Evolutionary conservation across 768 basidiomycete genomes (phyloP), one percentile per base, ranked within the genome.

Genomic region (Austroboletus eburneus): DNA sequence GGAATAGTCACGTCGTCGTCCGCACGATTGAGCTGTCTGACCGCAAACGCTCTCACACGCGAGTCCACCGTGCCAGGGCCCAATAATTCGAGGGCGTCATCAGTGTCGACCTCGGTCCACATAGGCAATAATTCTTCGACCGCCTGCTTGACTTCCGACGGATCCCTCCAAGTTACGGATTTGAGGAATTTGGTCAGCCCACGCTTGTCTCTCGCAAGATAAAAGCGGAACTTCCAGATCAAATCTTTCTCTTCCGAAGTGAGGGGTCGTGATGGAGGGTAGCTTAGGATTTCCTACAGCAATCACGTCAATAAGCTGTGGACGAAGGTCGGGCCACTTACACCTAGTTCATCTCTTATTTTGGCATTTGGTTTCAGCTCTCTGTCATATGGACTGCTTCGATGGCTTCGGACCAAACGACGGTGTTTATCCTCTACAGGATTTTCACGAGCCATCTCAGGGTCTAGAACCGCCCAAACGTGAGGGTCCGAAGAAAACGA

Each of bases 181-280:
- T 91, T 97, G 43, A 99, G 76, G 69, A 99, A 99, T 64, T 99
- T 99, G 27, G 95, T 98, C 33, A 98, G 76, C 2, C 94, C 93
- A 9, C 89, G 83, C 68, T 91, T 94, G 65, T 94, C 91, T 27
- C 92, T 74, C 3, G 85, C 81, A 10, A 99, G 82, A 55, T 96
- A 98, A 70, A 97, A 99, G n/a, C 96, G 81, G 75, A 95, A 99
- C 65, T 95, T 94, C 96, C 96, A 99, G 32, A 98, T 84, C 34
- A 94, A 72, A 56, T 98, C 95, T 61, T 95, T 96, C 69, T 98
- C 95, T 58, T 93, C 89, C 0, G 91, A 83, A 4, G 81, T 88
- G 8, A 99, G 73, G 9, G 78, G 75, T 49, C 86, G 89, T 48
- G 88, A 94, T 0, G 96, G 96, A 1, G 94, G 85, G 54, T 97